Evolutionary conservation across 768 basidiomycete species (phyloP), one percentile per base, ranked within the genome.

Genomic region (Ramaria rubella): DNA sequence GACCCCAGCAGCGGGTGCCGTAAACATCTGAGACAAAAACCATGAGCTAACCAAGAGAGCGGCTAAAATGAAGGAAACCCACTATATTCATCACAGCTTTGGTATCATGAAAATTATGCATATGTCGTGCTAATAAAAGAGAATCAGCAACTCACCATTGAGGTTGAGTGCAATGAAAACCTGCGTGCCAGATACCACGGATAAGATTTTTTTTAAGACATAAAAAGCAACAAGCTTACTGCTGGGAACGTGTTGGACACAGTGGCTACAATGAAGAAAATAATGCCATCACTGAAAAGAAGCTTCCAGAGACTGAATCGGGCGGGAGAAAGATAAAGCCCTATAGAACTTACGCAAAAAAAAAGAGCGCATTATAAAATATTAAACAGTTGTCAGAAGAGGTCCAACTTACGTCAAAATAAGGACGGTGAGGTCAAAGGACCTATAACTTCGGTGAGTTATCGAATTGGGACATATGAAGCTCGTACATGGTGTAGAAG

Each of bases 221-320:
- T n/a, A 14, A 21, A 12, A 12, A 8, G 12, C 27, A 56, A 19
- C 12, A 5, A 11, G 27, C 46, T 27, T 17, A 85, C 83, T 23
- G 87, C 86, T 34, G 85, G 85, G 50, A 86, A 73, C 57, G 79
- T 77, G 60, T 87, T 87, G 52, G 77, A 82, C 15, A 79, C 73
- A 59, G 84, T 86, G 1, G 85, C 79, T 38, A 85, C 71, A 26
- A 85, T 57, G 63, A 87, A 87, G 64, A 82, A 87, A 5, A 85
- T 79, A 44, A 89, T 70, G n/a, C 87, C 86, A 62, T 87, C 86
- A 17, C 78, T 75, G 70, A 87, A 86, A 50, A 89, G 77, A 46
- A 89, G 68, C 61, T 77, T 75, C 77, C 85, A 86, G n/a, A 88
- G 73, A 58, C 76, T 80, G 4, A 80, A 83, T 43, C 79, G 73